phyloP scores from a whole-genome alignment of 768 basidiomycete species.

The Lyophyllum decastes region DNA sequence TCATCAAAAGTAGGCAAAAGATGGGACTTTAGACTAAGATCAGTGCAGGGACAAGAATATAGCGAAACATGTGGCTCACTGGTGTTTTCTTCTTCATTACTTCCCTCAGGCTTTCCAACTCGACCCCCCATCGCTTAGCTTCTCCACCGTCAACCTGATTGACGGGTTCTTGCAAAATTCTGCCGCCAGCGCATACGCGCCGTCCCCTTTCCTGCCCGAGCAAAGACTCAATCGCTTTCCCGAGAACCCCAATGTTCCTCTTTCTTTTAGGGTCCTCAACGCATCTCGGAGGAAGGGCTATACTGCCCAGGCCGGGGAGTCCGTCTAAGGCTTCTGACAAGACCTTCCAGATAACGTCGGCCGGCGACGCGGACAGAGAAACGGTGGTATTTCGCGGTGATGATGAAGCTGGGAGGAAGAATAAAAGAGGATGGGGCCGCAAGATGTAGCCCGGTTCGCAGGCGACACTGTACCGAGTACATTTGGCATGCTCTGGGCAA shows the following conservation, averaged over 20 bases:
- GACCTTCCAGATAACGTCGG: conserved; percentile 45
- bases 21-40: conserved; percentile 42
- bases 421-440: conserved; percentile 60
- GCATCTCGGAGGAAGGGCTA: conserved; percentile 77
- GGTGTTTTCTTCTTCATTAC: conserved; percentile 57
- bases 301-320: conserved; percentile 73
- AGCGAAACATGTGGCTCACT: conserved; percentile 35
- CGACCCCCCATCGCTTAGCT: conserved; percentile 76
- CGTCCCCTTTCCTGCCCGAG: conserved; percentile 65
- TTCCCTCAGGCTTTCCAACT: conserved; percentile 58
- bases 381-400: conserved; percentile 35
- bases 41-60: conserved; percentile 8
- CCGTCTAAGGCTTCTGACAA: conserved; percentile 59
- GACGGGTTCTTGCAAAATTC: conserved; percentile 22
- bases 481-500: conserved; percentile 71
- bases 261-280: conserved; percentile 77
- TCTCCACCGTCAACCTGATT: conserved; percentile 61
- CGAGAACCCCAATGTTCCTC: conserved; percentile 70
- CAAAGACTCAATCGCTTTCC: conserved; percentile 66
- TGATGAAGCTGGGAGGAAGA: conserved; percentile 43
- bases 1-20: conserved; percentile 64
- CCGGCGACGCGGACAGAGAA: conserved; percentile 40
- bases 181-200: conserved; percentile 62
- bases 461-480: conserved; percentile 53
- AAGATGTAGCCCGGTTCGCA: conserved; percentile 73